Conservation (phyloP, 169 alveolate genomes). For the Eimeria praecox region DNA sequence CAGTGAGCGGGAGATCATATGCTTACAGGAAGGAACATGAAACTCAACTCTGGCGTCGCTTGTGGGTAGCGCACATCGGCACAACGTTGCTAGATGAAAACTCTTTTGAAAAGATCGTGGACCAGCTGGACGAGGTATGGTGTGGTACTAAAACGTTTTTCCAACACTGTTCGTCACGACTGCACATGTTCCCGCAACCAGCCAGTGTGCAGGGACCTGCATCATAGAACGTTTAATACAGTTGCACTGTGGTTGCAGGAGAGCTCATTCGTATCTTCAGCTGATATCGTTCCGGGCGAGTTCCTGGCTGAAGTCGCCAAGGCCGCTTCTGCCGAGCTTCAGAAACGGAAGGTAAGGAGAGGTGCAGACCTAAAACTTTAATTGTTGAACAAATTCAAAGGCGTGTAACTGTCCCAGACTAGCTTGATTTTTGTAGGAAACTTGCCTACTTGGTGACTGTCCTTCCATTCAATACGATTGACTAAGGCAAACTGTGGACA, state of each 20-base stretch:
- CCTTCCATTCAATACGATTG: background rate
- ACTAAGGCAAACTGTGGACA: background rate
- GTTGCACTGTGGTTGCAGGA: conserved; percentile 9
- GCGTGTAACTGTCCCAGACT: background rate
- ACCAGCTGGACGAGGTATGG: conserved; percentile 54
- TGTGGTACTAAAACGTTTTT: background rate
- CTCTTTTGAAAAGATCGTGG: background rate
- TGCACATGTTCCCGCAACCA: background rate
- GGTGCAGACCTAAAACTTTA: background rate
- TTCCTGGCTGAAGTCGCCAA: conserved; percentile 32
- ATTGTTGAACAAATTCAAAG: background rate
- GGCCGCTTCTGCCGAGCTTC: conserved; percentile 29
- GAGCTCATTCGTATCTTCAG: conserved; percentile 9
- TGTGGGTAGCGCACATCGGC: conserved; percentile 70
- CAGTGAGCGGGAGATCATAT: background rate
- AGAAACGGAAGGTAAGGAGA: conserved; percentile 26
- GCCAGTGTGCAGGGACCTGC: background rate
- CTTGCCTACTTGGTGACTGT: background rate
- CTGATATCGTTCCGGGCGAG: conserved; percentile 4
- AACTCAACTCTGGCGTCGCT: conserved; percentile 42
- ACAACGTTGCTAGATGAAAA: background rate
- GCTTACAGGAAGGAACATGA: conserved; percentile 45
- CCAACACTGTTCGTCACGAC: background rate
- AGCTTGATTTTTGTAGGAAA: background rate
- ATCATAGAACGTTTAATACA: background rate